A percentile compares a stretch with the other conserved stretches of the same genome.
Evolutionary conservation across 202 grass and related monocot genomes (phyloP).

Genomic region (Eragrostis tef): DNA sequence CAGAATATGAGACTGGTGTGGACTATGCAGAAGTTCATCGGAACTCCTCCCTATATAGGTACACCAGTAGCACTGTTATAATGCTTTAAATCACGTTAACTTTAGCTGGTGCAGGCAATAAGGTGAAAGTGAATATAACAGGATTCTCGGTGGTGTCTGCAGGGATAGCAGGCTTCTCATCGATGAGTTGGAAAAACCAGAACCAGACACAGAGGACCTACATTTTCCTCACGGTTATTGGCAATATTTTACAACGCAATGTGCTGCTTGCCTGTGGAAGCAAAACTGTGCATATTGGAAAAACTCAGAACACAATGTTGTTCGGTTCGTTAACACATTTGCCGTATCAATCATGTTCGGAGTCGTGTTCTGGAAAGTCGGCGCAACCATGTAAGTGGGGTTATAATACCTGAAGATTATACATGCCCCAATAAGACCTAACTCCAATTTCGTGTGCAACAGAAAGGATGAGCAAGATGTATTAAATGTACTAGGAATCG

Average conservation of each 20-base stretch:
- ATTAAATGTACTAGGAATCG: constrained; percentile 80
- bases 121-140: constrained; percentile 15
- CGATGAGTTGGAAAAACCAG: no score
- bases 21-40: constrained; percentile 75
- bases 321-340: constrained; percentile 77
- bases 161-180: constrained; percentile 73
- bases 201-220: no score
- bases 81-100: background rate
- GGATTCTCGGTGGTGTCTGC: constrained; percentile 15
- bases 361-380: constrained; percentile 81
- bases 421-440: constrained; percentile 5
- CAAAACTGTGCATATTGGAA: constrained; percentile 95
- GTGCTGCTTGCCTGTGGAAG: constrained; percentile 79
- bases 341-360: constrained; percentile 74
- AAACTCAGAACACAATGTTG: constrained; percentile 85
- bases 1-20: constrained; percentile 72
- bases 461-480: constrained; percentile 76
- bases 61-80: constrained; percentile 40
- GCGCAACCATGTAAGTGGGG: no score
- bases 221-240: no score
- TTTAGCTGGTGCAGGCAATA: constrained; percentile 19
- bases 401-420: background rate
- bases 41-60: constrained; percentile 76
- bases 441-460: constrained; percentile 41
- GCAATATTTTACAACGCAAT: no score